Percentiles rank a stretch among this genome's conserved stretches.
Evolutionary conservation across 2,329 filamentous ascomycete species (phyloP).

Genomic region (Alternaria triticina): DNA sequence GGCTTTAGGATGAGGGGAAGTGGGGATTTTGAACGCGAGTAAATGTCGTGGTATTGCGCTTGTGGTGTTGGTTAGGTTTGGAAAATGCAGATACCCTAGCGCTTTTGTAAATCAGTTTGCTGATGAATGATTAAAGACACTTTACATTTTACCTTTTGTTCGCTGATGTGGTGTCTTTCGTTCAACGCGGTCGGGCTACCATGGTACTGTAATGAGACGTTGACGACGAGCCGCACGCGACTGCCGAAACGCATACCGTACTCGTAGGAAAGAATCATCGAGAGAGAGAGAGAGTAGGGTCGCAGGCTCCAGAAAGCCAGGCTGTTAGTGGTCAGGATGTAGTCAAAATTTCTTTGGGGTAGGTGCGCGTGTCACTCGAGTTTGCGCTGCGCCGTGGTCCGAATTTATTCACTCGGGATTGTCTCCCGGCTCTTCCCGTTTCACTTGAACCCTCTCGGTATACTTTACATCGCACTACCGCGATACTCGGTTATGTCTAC

Average conservation of each 20-base stretch:
- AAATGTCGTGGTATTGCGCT: neutral
- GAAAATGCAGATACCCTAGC: conserved; percentile 4
- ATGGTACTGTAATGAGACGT: neutral
- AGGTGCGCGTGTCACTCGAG: neutral
- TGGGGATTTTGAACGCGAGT: conserved; percentile 32
- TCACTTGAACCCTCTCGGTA: too few species aligned
- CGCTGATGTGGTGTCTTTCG: neutral
- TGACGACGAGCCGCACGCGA: neutral
- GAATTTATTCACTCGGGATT: too few species aligned
- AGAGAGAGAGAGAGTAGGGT: neutral
- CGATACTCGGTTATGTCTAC: too few species aligned
- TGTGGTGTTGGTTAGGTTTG: neutral
- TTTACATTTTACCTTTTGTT: neutral
- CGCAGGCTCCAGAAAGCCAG: neutral
- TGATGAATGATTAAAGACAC: neutral
- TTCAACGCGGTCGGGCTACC: neutral
- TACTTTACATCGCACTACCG: too few species aligned
- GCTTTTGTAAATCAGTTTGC: neutral
- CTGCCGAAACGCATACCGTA: neutral
- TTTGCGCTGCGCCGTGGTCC: neutral
- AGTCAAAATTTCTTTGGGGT: neutral
- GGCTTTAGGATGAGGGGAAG: conserved; percentile 44
- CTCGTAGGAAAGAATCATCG: neutral
- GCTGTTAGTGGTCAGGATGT: neutral
- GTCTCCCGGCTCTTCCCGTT: too few species aligned